These are phyloP conservation scores for Candida xyloterini DNA, from an alignment of 805 yeast species.

Conservation along the genomic window DNA sequence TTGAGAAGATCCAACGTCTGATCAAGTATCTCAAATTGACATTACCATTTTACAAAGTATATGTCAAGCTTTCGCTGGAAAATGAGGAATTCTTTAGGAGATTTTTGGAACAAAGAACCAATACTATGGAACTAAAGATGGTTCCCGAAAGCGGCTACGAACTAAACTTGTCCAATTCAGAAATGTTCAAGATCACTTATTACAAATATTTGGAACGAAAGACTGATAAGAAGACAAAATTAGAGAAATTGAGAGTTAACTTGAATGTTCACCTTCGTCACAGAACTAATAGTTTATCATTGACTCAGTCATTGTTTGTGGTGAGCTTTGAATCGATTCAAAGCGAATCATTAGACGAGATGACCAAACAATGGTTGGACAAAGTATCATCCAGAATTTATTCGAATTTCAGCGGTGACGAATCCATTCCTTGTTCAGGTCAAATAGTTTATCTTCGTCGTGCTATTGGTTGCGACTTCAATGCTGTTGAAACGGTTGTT, in stretches of 20 bases:
- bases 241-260: slow-evolving; percentile 20
- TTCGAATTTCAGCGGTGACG: slow-evolving; percentile 22
- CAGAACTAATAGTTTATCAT: slow-evolving; percentile 14
- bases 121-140: slow-evolving; percentile 13
- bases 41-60: slow-evolving; percentile 26
- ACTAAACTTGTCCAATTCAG: slow-evolving; percentile 22
- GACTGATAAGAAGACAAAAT: slow-evolving; percentile 20
- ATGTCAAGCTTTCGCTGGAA: slow-evolving; percentile 15
- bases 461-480: slow-evolving; percentile 29
- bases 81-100: slow-evolving; percentile 6
- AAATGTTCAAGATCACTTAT: slow-evolving; percentile 26
- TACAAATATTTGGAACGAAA: slow-evolving; percentile 23
- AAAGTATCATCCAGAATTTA: slow-evolving; percentile 8
- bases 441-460: slow-evolving; percentile 22
- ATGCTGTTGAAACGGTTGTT: slow-evolving; percentile 17
- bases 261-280: slow-evolving; percentile 26
- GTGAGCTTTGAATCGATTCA: slow-evolving; percentile 21
- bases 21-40: slow-evolving; percentile 30
- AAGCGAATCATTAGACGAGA: slow-evolving; percentile 13
- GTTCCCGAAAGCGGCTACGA: slow-evolving; percentile 22
- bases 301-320: slow-evolving; percentile 24
- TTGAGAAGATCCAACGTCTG: slow-evolving; percentile 24
- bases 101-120: slow-evolving; percentile 17
- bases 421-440: slow-evolving; percentile 11
- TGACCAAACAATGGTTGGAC: slow-evolving; percentile 10